Conservation (phyloP, 306 rosid species). For the Vigna angularis region DNA sequence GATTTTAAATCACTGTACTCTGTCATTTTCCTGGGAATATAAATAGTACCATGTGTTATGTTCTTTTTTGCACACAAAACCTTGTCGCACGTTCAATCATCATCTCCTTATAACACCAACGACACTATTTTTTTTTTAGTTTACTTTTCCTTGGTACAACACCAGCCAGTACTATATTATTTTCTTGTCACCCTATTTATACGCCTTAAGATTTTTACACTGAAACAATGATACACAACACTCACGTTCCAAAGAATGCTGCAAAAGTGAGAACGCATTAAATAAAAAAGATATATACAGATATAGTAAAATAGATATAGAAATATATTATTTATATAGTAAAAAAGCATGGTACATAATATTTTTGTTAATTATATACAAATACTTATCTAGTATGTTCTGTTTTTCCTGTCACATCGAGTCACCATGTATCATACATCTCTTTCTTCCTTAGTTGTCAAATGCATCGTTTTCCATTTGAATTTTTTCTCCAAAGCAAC, state of each 20-base stretch:
- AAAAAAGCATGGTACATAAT: no score
- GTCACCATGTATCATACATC: no score
- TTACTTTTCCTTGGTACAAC: not conserved
- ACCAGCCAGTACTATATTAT: not conserved
- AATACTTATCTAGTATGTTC: no score
- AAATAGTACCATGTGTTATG: not conserved
- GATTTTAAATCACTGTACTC: not conserved
- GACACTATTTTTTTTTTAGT: no score
- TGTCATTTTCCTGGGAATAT: not conserved
- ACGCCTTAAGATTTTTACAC: not conserved
- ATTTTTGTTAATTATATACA: no score
- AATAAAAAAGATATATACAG: no score
- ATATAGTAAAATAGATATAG: no score
- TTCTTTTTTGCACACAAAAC: constrained; percentile 14
- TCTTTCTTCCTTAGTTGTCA: not conserved
- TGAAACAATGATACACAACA: not conserved
- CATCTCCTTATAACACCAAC: constrained; percentile 23
- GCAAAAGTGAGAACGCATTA: no score
- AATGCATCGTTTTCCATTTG: not conserved
- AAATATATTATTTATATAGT: no score
- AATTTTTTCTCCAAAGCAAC: not conserved
- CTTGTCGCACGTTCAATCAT: constrained; percentile 28
- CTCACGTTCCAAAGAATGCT: not conserved
- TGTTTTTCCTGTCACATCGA: no score
- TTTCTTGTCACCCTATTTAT: not conserved